phyloP scores from a whole-genome alignment of 2,329 filamentous ascomycete genomes.

The Aspergillus viridinutans region DNA sequence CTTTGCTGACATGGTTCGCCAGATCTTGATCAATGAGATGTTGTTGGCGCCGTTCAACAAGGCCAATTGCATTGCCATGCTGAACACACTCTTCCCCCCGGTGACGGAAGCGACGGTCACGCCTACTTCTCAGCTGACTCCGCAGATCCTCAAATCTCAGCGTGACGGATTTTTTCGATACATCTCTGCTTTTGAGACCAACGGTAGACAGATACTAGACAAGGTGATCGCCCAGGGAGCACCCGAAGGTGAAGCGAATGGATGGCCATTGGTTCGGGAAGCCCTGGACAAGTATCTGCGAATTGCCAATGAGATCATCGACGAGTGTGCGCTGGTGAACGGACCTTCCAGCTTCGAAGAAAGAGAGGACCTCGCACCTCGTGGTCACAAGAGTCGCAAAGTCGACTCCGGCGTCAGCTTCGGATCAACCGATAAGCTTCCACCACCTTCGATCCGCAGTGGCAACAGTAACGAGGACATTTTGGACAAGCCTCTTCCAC shows the following conservation, averaged over 20 bases:
- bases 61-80: slow-evolving; percentile 62
- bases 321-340: slow-evolving; percentile 53
- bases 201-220: slow-evolving; percentile 51
- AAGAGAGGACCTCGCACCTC: slow-evolving; percentile 21
- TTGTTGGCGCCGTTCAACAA: slow-evolving; percentile 60
- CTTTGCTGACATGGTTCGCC: background rate
- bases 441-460: slow-evolving; percentile 39
- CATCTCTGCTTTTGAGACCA: slow-evolving; percentile 55
- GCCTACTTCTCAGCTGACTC: slow-evolving; percentile 51
- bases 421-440: slow-evolving; percentile 33
- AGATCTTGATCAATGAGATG: slow-evolving; percentile 64
- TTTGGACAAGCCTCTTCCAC: slow-evolving; percentile 41
- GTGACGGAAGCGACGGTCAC: slow-evolving; percentile 40
- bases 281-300: slow-evolving; percentile 57
- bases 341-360: slow-evolving; percentile 38
- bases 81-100: slow-evolving; percentile 64
- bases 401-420: slow-evolving; percentile 63
- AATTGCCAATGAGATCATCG: slow-evolving; percentile 57
- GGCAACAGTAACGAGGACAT: slow-evolving; percentile 27
- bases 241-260: slow-evolving; percentile 48
- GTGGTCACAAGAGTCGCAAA: slow-evolving; percentile 49
- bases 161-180: slow-evolving; percentile 61
- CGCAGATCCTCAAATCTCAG: slow-evolving; percentile 51
- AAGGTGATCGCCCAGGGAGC: slow-evolving; percentile 53
- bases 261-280: slow-evolving; percentile 50